Evolutionary conservation across 2,329 filamentous ascomycete genomes (phyloP), one percentile per base, ranked within the genome.

Genomic region (Fusarium domesticum): DNA sequence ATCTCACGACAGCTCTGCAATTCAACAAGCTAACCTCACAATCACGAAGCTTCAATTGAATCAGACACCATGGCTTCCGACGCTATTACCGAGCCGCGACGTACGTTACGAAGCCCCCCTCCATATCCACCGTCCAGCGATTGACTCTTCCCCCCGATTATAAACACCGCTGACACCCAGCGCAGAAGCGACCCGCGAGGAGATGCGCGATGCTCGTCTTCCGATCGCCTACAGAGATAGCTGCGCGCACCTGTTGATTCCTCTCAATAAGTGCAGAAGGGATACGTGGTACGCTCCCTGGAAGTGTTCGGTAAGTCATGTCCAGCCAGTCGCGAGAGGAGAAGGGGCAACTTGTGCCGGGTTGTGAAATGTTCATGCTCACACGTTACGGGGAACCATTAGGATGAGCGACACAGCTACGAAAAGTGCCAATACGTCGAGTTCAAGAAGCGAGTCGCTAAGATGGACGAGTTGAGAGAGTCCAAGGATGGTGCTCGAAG

Each of bases 361-460:
- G 7, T 11, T 28, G 14, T 12, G 33, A 31, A 39, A 34, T 48
- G 35, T 46, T 36, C 30, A 37, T 48, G 53, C 57, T 60, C 51
- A 60, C 57, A 44, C 45, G 37, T 30, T 53, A 41, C 43, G 42
- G 42, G 45, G 37, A 12, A 33, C 10, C 30, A 45, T 47, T 65
- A 97, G 93, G 84, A 90, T 69, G 93, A 98, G 78, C 80, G 93
- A 76, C 93, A 98, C 74, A 86, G 84, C 64, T 98, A 98, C 78
- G 93, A 98, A 70, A 97, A 97, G 71, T 98, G 93, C 81, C 93
- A 98, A 66, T 98, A 98, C 72, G 87, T 87, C 55, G 93, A 97
- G 70, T 98, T 98, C 79, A 96, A 96, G 83, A 89, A 92, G 80
- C 84, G 93, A 47, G 93, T 98, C 55, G 89, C 87, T 65, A 97